These are phyloP conservation scores for Peronospora belbahrii DNA, from an alignment of 352 stramenopile genomes.

Conservation along the genomic window DNA sequence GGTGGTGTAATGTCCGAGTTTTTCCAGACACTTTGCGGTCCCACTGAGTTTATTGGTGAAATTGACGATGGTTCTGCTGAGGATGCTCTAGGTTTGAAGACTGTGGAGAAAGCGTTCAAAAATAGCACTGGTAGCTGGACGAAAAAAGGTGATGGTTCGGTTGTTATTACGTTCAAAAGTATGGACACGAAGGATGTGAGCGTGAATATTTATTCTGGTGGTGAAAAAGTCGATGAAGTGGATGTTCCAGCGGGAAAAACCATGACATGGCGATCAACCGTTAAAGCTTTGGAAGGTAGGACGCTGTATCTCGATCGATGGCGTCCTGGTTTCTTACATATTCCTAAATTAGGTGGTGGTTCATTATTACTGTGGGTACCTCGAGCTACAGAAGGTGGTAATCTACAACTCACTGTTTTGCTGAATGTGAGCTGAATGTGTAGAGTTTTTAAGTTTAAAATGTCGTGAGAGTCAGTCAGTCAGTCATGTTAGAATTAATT, in stretches of 20 bases:
- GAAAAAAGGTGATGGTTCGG: constrained; percentile 23
- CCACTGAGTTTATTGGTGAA: constrained; percentile 36
- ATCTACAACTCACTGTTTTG: constrained; percentile 17
- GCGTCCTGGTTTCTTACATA: constrained; percentile 27
- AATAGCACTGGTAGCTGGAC: constrained; percentile 31
- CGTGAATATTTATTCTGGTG: constrained; percentile 37
- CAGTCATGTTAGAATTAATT: no score
- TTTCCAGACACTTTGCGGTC: constrained; percentile 47
- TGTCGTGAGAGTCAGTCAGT: no score
- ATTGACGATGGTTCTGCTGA: constrained; percentile 40
- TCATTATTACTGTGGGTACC: constrained; percentile 37
- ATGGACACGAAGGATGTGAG: constrained; percentile 26
- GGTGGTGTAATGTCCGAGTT: constrained; percentile 35
- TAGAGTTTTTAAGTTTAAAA: not conserved
- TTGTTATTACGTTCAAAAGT: constrained; percentile 31
- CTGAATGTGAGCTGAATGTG: constrained; percentile 21
- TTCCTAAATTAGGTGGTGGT: constrained; percentile 26
- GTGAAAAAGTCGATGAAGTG: constrained; percentile 23
- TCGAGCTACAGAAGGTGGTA: constrained; percentile 17
- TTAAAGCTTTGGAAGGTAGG: constrained; percentile 26
- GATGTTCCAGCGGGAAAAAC: constrained; percentile 19
- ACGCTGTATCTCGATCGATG: constrained; percentile 38
- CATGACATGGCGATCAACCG: constrained; percentile 27
- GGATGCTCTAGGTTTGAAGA: constrained; percentile 35
- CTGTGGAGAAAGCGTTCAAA: constrained; percentile 33